Evolutionary conservation across 352 stramenopile species (phyloP), one percentile per base, ranked within the genome.

Genomic region (Globisporangium recalcitrans): DNA sequence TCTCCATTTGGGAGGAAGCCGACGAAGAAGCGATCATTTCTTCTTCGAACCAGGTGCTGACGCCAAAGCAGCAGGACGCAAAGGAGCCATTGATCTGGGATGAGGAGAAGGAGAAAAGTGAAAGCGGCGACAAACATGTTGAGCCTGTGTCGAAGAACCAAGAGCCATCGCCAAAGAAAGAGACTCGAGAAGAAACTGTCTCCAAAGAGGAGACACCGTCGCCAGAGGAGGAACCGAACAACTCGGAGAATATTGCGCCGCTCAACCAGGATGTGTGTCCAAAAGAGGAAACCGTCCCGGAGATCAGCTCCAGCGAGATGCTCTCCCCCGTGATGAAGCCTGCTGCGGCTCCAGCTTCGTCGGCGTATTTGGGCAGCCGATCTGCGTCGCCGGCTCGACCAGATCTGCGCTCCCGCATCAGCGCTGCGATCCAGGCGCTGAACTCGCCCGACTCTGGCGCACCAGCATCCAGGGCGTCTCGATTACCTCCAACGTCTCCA

Each of bases 1-100:
- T 64, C 3, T 64, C 59, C 26, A 64, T 64, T 11, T 64, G 59
- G 59, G 34, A 58, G 2, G 48, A 64, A 36, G 51, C 52, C 4
- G 59, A 64, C 36, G 49, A 59, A 42, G 59, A 64, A 5, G 49
- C 44, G 59, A 59, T 59, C 11, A 64, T 59, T 22, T 40, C 49
- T 10, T 34, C 48, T 22, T 38, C 29, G 19, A 62, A 29, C 21
- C 36, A 42, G n/a, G 48, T 32, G 44, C 44, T 21, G 27, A 52
- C 16, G 13, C 56, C 36, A 22, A 49, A 54, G 26, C 56, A 55
- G 21, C 56, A 54, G 29, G 48, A 24, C 16, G 26, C 34, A n/a
- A 60, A 48, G 36, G 36, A 34, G 11, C 32, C 36, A 16, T 16
- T 48, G 13, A 47, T 65, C 24, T 54, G 52, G 40, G 52, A 66